Evolutionary conservation across 164 flowering plant genomes (phyloP), one percentile per base, ranked within the genome.

Genomic region (Vitis rotundifolia): DNA sequence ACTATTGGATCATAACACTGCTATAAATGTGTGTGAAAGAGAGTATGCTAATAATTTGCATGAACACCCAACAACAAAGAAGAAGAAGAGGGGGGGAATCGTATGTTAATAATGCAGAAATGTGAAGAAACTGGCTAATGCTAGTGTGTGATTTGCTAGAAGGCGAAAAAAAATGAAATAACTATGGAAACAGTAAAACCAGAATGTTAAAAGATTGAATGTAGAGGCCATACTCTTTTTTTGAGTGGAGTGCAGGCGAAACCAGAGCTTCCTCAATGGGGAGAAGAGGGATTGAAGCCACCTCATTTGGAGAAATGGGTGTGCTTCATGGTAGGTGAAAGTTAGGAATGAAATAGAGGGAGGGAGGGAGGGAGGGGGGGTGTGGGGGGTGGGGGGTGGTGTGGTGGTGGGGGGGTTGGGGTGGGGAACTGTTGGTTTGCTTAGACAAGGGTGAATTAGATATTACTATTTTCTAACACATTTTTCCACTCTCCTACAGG

Each of bases 211-310:
- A 22, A 22, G 26, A 22, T 22, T 22, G 26, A 22, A 22, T 22
- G 26, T 2, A 0, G 15, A 49, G 54, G 9, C 26, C 47, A 28
- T 86, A 85, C 87, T 75, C 64, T 82, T 82, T 67, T 64, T 76
- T 11, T 71, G 79, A 49, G 87, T 69, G 2, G 87, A 77, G 47
- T 81, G 80, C 1, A 81, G 74, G 63, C 88, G 82, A 75, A 71
- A n/a, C 88, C 86, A 83, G 11, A 88, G 78, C 81, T 86, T 86
- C 90, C 82, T 88, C 79, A 86, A 72, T 58, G 90, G 88, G 67
- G 82, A 80, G 78, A 88, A 16, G 78, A 86, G 78, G 75, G 88
- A 83, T 28, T 72, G 88, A n/a, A 84, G 78, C 89, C 86, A 86
- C 76, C 87, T 83, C 92, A 88, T 88, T 66, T 22, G 26, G 71